Evolutionary conservation across 2,329 filamentous ascomycete genomes (phyloP), one percentile per base, ranked within the genome.

Genomic region (Sarocladium oryzae): DNA sequence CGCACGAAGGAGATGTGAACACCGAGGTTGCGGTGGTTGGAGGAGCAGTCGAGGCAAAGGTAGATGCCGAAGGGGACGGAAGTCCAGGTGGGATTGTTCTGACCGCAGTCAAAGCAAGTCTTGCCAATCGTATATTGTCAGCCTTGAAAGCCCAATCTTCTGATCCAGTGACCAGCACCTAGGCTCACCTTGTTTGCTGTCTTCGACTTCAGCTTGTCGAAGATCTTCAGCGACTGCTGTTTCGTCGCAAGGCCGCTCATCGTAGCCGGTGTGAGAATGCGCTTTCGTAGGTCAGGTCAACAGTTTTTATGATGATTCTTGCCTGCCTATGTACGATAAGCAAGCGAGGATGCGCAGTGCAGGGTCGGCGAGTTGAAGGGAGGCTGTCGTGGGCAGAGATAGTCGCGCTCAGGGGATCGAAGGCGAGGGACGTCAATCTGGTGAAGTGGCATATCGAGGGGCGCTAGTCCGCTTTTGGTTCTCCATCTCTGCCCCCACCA

Each of bases 1-100:
- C 93, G 87, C 63, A 99, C 93, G 76, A 99, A 99, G 61, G 92
- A 96, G 72, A 99, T 96, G 72, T 99, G 93, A 55, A 97, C 92
- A 69, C 93, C 93, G 63, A 99, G 84, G 70, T 97, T 97, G 61
- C 93, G 86, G 71, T 99, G 93, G 69, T 96, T 90, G 52, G 92
- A 87, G 37, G 92, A 96, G 75, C 93, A 99, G 73, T 99, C 93
- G 63, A 99, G 85, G 66, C 93, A 99, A 20, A 99, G 83, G 69
- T 97, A 99, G 68, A 99, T 97, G 65, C 89, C 93, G 57, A 99
- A 90, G 10, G 92, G 91, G 28, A 96, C 91, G 6, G 92, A 97
- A 7, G 91, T 95, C 93, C 93, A 99, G 53, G 93, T 97, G 56
- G 93, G 93, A 66, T 96, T 96, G 74, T 97, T 97, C 63, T 90